Evolutionary conservation across 352 stramenopile species (phyloP).

Genomic region (Phytopythium ostracodes): DNA sequence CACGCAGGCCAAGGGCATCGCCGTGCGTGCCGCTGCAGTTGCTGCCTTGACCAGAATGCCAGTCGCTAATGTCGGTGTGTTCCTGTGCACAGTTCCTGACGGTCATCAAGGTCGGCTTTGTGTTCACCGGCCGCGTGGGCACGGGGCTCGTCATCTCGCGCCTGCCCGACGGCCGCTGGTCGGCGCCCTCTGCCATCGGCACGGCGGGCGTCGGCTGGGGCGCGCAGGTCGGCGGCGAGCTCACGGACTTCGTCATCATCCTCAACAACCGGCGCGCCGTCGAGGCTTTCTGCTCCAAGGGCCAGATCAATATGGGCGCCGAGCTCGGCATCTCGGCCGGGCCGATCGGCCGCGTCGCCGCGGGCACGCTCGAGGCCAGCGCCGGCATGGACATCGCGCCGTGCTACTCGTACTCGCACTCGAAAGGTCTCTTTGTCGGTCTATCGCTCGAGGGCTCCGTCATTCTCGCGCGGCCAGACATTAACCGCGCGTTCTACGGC

Average conservation of each 20-base stretch:
- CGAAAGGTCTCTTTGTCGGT: conserved; percentile 87
- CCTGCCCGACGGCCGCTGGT: conserved; percentile 93
- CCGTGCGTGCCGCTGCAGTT: conserved; percentile 29
- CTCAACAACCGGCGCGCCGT: conserved; percentile 88
- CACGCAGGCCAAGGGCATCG: conserved; percentile 87
- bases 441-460: conserved; percentile 89
- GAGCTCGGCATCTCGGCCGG: conserved; percentile 88
- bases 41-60: no score
- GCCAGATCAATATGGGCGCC: conserved; percentile 88
- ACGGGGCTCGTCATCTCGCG: conserved; percentile 92
- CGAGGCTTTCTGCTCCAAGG: conserved; percentile 82
- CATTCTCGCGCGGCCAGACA: conserved; percentile 81
- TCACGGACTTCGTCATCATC: conserved; percentile 94
- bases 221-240: conserved; percentile 87
- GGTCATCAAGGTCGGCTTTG: conserved; percentile 89
- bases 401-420: conserved; percentile 92
- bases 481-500: conserved; percentile 94
- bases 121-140: conserved; percentile 82
- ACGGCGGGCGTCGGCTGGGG: conserved; percentile 89
- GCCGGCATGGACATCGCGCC: conserved; percentile 76
- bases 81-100: conserved; percentile 95
- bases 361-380: conserved; percentile 69
- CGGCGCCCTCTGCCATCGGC: conserved; percentile 93
- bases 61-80: no score
- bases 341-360: conserved; percentile 86